These are phyloP conservation scores for Dioszegia crocea DNA, from an alignment of 768 basidiomycete genomes.

Conservation along the genomic window DNA sequence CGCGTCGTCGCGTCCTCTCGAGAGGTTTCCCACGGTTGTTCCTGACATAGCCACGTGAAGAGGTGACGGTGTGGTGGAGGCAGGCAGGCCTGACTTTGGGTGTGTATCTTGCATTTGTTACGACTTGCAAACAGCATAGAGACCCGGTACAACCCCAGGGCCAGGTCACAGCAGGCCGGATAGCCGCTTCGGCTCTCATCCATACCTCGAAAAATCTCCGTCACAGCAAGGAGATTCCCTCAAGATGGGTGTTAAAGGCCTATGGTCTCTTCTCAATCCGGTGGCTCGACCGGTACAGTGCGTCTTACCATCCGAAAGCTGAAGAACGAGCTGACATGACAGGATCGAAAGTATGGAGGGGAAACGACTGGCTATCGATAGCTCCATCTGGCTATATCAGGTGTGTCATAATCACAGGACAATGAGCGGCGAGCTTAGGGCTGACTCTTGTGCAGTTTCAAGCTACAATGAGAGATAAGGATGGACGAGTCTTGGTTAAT, in stretches of 20 bases:
- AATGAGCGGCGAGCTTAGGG: background rate
- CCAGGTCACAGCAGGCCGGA: background rate
- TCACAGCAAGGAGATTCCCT: background rate
- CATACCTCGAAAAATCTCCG: background rate
- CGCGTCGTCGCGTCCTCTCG: background rate
- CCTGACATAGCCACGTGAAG: background rate
- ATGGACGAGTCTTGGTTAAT: conserved; percentile 81
- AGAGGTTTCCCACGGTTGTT: conserved; percentile 1
- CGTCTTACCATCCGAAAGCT: conserved; percentile 28
- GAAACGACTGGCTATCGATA: conserved; percentile 94
- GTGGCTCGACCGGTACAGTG: conserved; percentile 91
- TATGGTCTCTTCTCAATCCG: conserved; percentile 89
- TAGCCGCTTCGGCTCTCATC: background rate
- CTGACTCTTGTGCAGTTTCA: conserved; percentile 61
- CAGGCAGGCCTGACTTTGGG: no score
- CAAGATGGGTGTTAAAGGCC: conserved; percentile 89
- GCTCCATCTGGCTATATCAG: conserved; percentile 99
- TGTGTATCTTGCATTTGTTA: no score
- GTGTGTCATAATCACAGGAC: conserved; percentile 19
- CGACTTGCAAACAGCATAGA: no score
- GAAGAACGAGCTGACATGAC: conserved; percentile 12
- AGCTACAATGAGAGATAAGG: conserved; percentile 97
- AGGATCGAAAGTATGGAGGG: conserved; percentile 93
- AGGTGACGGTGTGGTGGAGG: background rate
- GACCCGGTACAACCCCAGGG: no score